Conservation (phyloP, 106 monocot species). For the Dendrobium officinale region DNA sequence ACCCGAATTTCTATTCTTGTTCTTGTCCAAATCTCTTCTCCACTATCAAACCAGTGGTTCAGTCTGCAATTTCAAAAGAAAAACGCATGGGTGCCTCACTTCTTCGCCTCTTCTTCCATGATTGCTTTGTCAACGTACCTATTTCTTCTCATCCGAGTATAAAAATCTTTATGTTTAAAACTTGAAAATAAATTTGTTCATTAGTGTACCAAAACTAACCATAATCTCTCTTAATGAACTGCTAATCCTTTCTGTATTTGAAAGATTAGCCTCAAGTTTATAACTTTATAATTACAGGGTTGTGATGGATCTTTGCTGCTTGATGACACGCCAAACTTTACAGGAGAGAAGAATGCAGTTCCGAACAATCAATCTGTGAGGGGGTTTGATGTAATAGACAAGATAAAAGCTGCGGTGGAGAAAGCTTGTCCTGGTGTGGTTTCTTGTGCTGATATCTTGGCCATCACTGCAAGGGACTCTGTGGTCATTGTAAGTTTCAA, state of each 20-base stretch:
- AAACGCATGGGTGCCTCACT: constrained; percentile 45
- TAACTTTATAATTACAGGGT: constrained; percentile 22
- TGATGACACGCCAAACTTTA: constrained; percentile 64
- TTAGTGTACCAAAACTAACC: no score
- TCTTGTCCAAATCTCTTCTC: constrained; percentile 35
- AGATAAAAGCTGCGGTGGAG: constrained; percentile 54
- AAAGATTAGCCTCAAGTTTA: no score
- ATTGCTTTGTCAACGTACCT: constrained; percentile 49
- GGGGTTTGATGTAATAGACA: constrained; percentile 69
- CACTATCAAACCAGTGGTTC: constrained; percentile 36
- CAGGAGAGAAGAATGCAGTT: constrained; percentile 61
- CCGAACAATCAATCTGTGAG: constrained; percentile 49
- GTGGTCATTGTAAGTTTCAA: constrained; percentile 32
- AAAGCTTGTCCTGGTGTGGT: constrained; percentile 56
- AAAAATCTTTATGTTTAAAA: background rate
- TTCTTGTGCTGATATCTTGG: constrained; percentile 73
- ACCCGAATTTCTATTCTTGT: constrained; percentile 31
- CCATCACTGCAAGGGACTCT: constrained; percentile 52
- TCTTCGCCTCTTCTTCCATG: constrained; percentile 62
- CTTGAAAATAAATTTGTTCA: no score
- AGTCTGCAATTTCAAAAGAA: constrained; percentile 42
- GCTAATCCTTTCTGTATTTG: no score
- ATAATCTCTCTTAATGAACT: no score
- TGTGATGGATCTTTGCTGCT: constrained; percentile 72
- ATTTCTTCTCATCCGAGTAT: background rate